Percentiles rank a stretch among this genome's conserved stretches.
phyloP scores from a whole-genome alignment of 768 basidiomycete species.

The Leccinum subtestaceum region DNA sequence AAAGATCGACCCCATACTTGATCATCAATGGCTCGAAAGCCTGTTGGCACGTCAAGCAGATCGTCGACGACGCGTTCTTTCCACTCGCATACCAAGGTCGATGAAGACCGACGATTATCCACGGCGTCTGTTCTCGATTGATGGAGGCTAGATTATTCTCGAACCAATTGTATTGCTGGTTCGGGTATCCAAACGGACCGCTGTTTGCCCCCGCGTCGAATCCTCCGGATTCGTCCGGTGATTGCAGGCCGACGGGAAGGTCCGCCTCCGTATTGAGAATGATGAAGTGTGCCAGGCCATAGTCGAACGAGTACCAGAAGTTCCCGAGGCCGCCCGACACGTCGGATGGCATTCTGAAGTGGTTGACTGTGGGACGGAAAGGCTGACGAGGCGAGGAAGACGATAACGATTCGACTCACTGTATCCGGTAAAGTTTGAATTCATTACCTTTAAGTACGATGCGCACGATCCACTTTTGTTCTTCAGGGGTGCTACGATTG shows the following conservation, averaged over 20 bases:
- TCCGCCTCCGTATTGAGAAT: conserved; percentile 25
- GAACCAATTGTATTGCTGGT: conserved; percentile 29
- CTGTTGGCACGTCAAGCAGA: conserved; percentile 22
- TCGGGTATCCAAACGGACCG: conserved; percentile 28
- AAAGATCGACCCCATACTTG: conserved; percentile 30
- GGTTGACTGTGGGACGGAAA: conserved; percentile 18
- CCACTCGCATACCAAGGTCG: conserved; percentile 26
- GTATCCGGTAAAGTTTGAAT: conserved; percentile 18
- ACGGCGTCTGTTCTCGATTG: conserved; percentile 25
- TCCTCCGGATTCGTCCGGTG: conserved; percentile 24
- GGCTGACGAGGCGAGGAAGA: background rate
- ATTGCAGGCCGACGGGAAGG: conserved; percentile 23
- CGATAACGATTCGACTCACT: conserved; percentile 12
- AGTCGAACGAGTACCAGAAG: conserved; percentile 33
- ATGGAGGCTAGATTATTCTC: conserved; percentile 25
- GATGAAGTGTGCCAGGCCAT: conserved; percentile 30
- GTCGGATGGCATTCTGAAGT: conserved; percentile 28
- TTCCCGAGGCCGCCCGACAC: conserved; percentile 27
- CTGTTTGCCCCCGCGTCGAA: conserved; percentile 19
- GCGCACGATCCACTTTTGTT: conserved; percentile 94
- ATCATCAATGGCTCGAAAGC: conserved; percentile 31
- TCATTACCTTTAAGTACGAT: conserved; percentile 89
- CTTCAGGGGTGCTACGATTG: conserved; percentile 76
- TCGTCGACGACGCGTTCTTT: conserved; percentile 3
- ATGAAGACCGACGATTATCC: conserved; percentile 29